Base-by-base conservation (phyloP, 768 basidiomycete species). In the Boletus speciosus region DNA sequence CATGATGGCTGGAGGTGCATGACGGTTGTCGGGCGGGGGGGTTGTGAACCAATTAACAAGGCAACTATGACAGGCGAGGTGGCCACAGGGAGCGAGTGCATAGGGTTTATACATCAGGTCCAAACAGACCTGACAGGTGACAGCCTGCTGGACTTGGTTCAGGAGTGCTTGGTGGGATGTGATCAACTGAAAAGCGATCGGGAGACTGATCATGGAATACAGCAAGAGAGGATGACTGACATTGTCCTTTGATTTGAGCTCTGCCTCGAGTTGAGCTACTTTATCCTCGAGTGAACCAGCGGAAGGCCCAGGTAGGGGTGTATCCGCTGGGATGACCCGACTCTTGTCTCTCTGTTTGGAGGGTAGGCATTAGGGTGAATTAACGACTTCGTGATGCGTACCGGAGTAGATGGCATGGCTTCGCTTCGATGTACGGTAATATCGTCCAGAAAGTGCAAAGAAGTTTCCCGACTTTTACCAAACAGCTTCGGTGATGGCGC, bases 41-140 rank as follows among this genome's bases (percentile, higher is more conserved):
- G 78, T 76, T 5, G 79, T 84, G 68, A 92, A 93, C 90, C 90
- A 93, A 34, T 78, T 76, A 16, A 91, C 77, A 11, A 93, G 82
- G 62, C 90, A 90, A 15, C 70, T 64, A 55, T 90, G 80, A 61
- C 88, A 91, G 4, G 81, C 81, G 45, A 87, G 73, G 57, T 90
- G 88, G 5, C 89, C 88, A 54, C 88, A 91, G 1, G 88, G 88
- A 0, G 85, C 78, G 19, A 90, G 80, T 0, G 87, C 83, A 58
- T 81, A 91, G 0, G 90, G 88, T 58, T 80, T 81, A 66, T 86
- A 76, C 66, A 92, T 75, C 23, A 88, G 72, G 60, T 90, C 88
- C 27, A 90, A 74, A 63, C 90, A 92, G 56, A 92, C 85, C 66
- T 90, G 86, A 56, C 90, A 92, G 12, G 82, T 86, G 25, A 89